A percentile compares a stretch with the other conserved stretches of the same genome.
Evolutionary conservation across 2,329 filamentous ascomycete species (phyloP).

Genomic region (Penicillium freii): DNA sequence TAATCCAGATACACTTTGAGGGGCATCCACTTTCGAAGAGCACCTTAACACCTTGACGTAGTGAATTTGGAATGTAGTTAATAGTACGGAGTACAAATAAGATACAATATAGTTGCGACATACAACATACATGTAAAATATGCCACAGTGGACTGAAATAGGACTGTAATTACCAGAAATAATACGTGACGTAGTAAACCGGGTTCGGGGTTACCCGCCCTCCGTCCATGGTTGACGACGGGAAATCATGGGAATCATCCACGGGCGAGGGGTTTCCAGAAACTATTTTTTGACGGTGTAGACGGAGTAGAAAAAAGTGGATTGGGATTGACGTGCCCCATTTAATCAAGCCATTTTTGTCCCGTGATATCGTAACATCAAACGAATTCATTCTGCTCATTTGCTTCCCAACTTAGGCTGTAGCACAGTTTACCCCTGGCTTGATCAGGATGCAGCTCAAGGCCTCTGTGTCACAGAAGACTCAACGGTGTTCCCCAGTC

Average conservation of each 20-base stretch:
- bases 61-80: not conserved
- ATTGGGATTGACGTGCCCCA: not conserved
- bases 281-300: not conserved
- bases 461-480: conserved; percentile 3
- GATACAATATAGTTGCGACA: not conserved
- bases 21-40: not conserved
- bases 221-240: conserved; percentile 4
- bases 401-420: not conserved
- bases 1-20: conserved; percentile 1
- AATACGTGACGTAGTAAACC: not conserved
- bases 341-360: not conserved
- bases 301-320: not conserved
- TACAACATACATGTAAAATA: not conserved
- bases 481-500: not conserved
- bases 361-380: not conserved
- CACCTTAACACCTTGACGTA: not conserved
- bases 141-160: not conserved
- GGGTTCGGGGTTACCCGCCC: not conserved
- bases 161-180: not conserved
- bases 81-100: not conserved
- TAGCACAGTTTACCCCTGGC: conserved; percentile 9
- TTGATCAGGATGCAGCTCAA: conserved; percentile 12
- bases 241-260: conserved; percentile 2
- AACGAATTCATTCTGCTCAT: not conserved
- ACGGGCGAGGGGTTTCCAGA: not conserved